Percentiles rank a stretch among this genome's conserved stretches.
These are phyloP conservation scores for Capillidium heterosporum DNA, from an alignment of 371 early-diverging fungal genomes.

Conservation along the genomic window DNA sequence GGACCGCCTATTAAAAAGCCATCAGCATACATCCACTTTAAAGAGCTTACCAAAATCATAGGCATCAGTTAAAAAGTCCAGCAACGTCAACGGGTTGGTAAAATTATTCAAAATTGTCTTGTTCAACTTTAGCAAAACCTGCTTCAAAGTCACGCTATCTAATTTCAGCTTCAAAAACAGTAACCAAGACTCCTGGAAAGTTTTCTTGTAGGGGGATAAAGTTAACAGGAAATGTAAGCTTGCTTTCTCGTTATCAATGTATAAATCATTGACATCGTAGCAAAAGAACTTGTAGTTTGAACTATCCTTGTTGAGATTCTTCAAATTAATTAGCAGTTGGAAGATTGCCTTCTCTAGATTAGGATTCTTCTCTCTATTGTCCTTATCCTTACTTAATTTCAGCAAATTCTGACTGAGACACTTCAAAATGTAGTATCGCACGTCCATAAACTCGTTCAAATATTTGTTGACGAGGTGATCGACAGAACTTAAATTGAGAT, in stretches of 20 bases:
- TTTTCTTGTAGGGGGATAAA: constrained; percentile 22
- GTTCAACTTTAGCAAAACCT: constrained; percentile 60
- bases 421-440: background rate
- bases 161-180: constrained; percentile 52
- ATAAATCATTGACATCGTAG: background rate
- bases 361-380: background rate
- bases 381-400: background rate
- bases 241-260: background rate
- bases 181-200: constrained; percentile 64
- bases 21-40: background rate
- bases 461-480: constrained; percentile 1
- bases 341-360: background rate
- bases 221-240: background rate
- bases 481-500: background rate
- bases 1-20: constrained; percentile 42
- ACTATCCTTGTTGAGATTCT: background rate
- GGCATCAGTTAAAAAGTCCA: constrained; percentile 79
- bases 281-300: background rate
- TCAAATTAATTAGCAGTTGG: background rate
- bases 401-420: background rate
- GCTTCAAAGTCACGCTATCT: constrained; percentile 50
- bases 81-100: constrained; percentile 50
- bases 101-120: constrained; percentile 68
- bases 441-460: background rate
- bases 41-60: constrained; percentile 47